Evolutionary conservation across 2,329 filamentous ascomycete species (phyloP).

Genomic region (Exophiala lecanii-corni): DNA sequence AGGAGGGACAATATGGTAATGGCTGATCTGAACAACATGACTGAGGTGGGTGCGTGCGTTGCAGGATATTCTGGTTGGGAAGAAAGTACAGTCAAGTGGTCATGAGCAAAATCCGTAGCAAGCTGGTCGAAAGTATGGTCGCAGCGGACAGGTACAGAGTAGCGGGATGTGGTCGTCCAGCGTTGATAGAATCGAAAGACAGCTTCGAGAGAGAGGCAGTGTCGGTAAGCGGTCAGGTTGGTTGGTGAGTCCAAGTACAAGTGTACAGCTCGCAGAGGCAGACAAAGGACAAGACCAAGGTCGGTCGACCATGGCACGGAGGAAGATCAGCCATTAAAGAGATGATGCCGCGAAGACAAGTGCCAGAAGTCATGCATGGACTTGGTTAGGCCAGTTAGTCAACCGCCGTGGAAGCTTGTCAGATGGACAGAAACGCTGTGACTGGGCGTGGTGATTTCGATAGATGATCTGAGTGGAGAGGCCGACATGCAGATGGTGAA

Average conservation of each 20-base stretch:
- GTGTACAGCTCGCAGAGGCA: too few species aligned
- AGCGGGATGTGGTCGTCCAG: too few species aligned
- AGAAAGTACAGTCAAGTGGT: conserved; percentile 19
- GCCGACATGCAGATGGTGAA: background rate
- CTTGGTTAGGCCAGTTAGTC: conserved; percentile 1
- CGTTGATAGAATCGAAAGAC: too few species aligned
- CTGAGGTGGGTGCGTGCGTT: too few species aligned
- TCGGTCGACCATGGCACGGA: background rate
- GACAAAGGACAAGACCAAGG: conserved; percentile 3
- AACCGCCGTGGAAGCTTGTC: conserved; percentile 13
- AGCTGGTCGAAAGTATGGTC: conserved; percentile 6
- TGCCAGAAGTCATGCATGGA: conserved; percentile 1
- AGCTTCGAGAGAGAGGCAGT: too few species aligned
- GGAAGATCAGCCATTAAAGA: background rate
- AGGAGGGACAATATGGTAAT: conserved; percentile 35
- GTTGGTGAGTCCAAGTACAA: too few species aligned
- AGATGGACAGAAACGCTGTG: conserved; percentile 14
- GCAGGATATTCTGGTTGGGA: background rate
- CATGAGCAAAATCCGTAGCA: conserved; percentile 4
- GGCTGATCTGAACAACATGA: conserved; percentile 18
- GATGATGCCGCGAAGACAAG: background rate
- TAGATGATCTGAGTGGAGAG: conserved; percentile 1
- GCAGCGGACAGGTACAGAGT: too few species aligned
- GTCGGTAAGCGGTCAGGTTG: too few species aligned
- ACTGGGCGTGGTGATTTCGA: conserved; percentile 9